Evolutionary conservation across 306 rosid species (phyloP).

Genomic region (Vigna unguiculata): DNA sequence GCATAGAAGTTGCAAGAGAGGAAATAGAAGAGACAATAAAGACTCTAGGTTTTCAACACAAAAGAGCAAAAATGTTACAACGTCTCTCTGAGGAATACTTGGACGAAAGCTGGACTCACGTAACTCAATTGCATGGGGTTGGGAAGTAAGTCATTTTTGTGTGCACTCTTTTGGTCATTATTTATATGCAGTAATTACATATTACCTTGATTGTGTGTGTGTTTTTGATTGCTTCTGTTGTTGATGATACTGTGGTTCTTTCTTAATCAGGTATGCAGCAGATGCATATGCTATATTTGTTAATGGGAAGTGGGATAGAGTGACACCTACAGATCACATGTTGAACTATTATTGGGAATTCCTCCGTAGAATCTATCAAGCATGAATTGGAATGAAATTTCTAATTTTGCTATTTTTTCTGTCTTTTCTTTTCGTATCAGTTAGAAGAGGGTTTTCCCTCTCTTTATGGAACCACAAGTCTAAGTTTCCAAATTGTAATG

Average conservation of each 20-base stretch:
- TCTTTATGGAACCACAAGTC: not conserved
- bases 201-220: too few relatives aligned
- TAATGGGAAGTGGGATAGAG: conserved; percentile 62
- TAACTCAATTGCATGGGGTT: conserved; percentile 75
- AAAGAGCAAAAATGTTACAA: conserved; percentile 58
- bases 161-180: not conserved
- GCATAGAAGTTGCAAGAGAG: conserved; percentile 50
- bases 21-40: conserved; percentile 57
- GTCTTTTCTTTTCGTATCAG: too few relatives aligned
- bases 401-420: not conserved
- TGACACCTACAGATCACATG: conserved; percentile 55
- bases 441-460: not conserved
- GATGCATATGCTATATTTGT: conserved; percentile 74
- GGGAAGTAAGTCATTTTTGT: conserved; percentile 61
- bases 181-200: too few relatives aligned
- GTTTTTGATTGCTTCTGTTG: not conserved
- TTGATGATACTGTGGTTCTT: not conserved
- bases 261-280: conserved; percentile 63
- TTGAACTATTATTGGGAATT: conserved; percentile 62
- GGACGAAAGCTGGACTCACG: conserved; percentile 70
- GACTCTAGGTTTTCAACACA: conserved; percentile 62
- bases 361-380: conserved; percentile 30
- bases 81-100: conserved; percentile 69
- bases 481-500: not conserved
- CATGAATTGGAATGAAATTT: not conserved